Evolutionary conservation across 306 rosid genomes (phyloP), one percentile per base, ranked within the genome.

Genomic region (Vachellia collinsii): DNA sequence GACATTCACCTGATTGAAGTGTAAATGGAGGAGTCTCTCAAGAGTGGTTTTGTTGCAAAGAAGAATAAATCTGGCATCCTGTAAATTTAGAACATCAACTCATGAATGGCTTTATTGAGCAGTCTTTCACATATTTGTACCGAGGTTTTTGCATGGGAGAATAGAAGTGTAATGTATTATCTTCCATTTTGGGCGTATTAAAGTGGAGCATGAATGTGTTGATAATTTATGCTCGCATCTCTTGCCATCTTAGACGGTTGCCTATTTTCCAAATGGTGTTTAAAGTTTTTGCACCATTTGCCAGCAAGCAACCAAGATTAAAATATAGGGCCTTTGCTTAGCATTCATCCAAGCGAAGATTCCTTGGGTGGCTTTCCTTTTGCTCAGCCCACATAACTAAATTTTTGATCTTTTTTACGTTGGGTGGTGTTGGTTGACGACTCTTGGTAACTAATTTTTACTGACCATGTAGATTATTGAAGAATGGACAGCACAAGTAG

Each of bases 401-500:
- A 0, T 13, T 34, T 4, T 61, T 25, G 11, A 8, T 9, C n/a
- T 41, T 20, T 39, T 68, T 39, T 9, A 29, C 11, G 10, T 23
- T 10, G 11, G 23, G 59, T 8, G 4, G 22, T 3, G 8, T 51
- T 61, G 17, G 38, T 61, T 61, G 38, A 17, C 17, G 1, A 62
- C 41, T 13, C 41, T 29, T 11, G 20, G 22, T 23, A 46, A 23
- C 71, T 29, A 36, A 20, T 36, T 75, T 75, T 75, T 42, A 79
- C 59, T 71, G 76, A 81, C 37, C 50, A 17, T 85, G 87, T 89
- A 94, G 98, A 80, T 94, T 70, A 89, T 85, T 78, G 95, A 91
- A 74, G 98, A 94, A 88, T 94, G 98, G 98, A 87, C 91, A 20
- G 79, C 65, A 51, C 98, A 92, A 91, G 88, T 91, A 79, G 87